Conservation (phyloP, 1,284 basidiomycete genomes). For the Cutaneotrichosporon daszewskae region DNA sequence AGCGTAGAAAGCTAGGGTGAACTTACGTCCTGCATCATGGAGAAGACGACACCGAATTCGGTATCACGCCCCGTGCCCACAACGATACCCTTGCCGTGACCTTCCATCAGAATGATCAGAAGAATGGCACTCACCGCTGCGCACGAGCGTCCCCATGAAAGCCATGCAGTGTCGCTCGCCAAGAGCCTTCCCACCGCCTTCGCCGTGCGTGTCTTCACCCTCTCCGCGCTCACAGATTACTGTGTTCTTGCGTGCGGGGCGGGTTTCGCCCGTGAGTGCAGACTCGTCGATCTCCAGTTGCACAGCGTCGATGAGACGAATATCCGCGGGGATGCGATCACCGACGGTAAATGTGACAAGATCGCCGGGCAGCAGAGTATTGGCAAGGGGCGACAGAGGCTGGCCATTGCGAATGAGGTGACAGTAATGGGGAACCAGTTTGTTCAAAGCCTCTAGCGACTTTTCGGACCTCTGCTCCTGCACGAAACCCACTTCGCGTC, state of each 20-base stretch:
- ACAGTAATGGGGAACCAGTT: slow-evolving; percentile 92
- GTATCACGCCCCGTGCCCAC: slow-evolving; percentile 84
- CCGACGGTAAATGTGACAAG: slow-evolving; percentile 77
- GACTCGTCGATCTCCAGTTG: slow-evolving; percentile 94
- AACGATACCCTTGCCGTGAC: slow-evolving; percentile 79
- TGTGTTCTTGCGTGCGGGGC: slow-evolving; percentile 65
- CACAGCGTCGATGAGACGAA: slow-evolving; percentile 70
- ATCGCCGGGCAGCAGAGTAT: slow-evolving; percentile 92
- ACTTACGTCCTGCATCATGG: slow-evolving; percentile 93
- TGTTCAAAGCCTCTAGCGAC: slow-evolving; percentile 88
- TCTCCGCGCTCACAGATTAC: slow-evolving; percentile 52
- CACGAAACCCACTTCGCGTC: slow-evolving; percentile 74
- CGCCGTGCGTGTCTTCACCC: slow-evolving; percentile 46
- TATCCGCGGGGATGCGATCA: slow-evolving; percentile 91
- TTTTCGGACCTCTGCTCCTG: slow-evolving; percentile 94
- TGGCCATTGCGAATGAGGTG: slow-evolving; percentile 79
- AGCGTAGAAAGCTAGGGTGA: neutral
- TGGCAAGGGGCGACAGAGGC: slow-evolving; percentile 74
- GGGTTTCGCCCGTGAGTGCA: slow-evolving; percentile 89
- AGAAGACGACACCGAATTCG: slow-evolving; percentile 94
- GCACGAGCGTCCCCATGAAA: slow-evolving; percentile 96
- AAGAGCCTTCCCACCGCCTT: slow-evolving; percentile 59
- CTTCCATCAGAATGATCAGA: slow-evolving; percentile 50
- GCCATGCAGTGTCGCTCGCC: slow-evolving; percentile 85
- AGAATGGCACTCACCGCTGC: slow-evolving; percentile 59